These are phyloP conservation scores for Nematodospora anomalae DNA, from an alignment of 1,139 yeast genomes.

Conservation along the genomic window DNA sequence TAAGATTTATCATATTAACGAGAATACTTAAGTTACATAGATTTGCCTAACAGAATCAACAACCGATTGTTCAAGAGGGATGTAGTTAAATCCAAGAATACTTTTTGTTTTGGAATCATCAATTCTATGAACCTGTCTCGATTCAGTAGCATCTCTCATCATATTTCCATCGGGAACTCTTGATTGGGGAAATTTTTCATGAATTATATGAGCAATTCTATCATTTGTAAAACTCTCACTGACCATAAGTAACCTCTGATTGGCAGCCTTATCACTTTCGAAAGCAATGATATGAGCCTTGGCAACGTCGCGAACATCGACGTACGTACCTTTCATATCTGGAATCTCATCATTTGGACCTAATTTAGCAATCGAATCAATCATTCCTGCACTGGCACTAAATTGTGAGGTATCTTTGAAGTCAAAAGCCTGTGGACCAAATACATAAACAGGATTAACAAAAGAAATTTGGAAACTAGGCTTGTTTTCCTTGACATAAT, in stretches of 20 bases:
- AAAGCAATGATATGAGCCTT: conserved; percentile 36
- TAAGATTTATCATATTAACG: too few species aligned
- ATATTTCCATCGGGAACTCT: conserved; percentile 13
- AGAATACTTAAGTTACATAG: too few species aligned
- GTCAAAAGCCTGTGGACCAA: conserved; percentile 45
- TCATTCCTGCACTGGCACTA: conserved; percentile 27
- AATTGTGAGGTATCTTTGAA: too few species aligned
- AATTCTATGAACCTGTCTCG: conserved; percentile 9
- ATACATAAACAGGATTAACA: conserved; percentile 48
- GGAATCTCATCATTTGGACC: conserved; percentile 18
- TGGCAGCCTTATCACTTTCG: conserved; percentile 24
- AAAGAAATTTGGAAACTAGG: conserved; percentile 42
- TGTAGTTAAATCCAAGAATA: conserved; percentile 35
- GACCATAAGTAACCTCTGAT: conserved; percentile 29
- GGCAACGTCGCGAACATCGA: conserved; percentile 44
- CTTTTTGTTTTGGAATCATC: conserved; percentile 29
- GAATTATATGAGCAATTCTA: conserved; percentile 23
- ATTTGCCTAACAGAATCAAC: conserved; percentile 30
- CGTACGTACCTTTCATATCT: conserved; percentile 21
- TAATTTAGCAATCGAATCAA: conserved; percentile 18
- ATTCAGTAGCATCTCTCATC: conserved; percentile 5
- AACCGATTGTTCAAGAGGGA: conserved; percentile 32
- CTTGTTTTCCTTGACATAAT: conserved; percentile 27
- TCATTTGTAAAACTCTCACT: conserved; percentile 26
- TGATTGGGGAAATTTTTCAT: conserved; percentile 20